Base-by-base conservation (phyloP, 495 filamentous ascomycete species). In the Xylaria flabelliformis region DNA sequence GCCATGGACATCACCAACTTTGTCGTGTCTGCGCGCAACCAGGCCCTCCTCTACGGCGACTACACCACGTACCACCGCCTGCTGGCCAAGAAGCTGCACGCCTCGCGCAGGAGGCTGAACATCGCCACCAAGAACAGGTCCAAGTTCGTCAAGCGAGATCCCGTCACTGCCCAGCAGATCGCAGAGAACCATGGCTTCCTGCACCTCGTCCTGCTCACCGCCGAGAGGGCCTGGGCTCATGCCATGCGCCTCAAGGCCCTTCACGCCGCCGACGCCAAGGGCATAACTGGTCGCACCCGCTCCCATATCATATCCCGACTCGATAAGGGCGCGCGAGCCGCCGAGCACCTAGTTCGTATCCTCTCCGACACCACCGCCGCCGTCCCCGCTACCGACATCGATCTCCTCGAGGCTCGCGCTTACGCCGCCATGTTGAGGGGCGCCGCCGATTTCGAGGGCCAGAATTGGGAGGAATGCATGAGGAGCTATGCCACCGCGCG, bases 161-260 rank as follows among this genome's bases (percentile, higher is more conserved):
- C 89, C 24, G 83, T 97, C 68, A 95, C 91, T 13, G 87, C 92
- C 36, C 91, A 92, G 72, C 90, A 97, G 83, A 87, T 99, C 72
- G 88, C 85, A 46, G 83, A 83, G 59, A 92, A 97, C 82, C 86
- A 90, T 79, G 92, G 95, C 77, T 95, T 91, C 79, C 89, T 92
- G 50, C 86, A 93, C 71, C 87, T 97, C 53, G 85, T 95, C 53
- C 87, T 99, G 67, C 88, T 97, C 74, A 91, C 90, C 42, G 88
- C 94, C 70, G 97, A 99, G 83, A 88, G 97, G 74, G 93, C 97
- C 65, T 98, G 97, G 94, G 97, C 97, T 1, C 91, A 97, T 78
- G 97, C 95, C 64, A 96, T 97, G 94, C 87, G 92, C 74, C 93
- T 98, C 88, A 97, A 97, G 80, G 88, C 94, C 7, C 81, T 88